Evolutionary conservation across 2,329 filamentous ascomycete species (phyloP).

Genomic region (Pseudogymnoascus sp.): DNA sequence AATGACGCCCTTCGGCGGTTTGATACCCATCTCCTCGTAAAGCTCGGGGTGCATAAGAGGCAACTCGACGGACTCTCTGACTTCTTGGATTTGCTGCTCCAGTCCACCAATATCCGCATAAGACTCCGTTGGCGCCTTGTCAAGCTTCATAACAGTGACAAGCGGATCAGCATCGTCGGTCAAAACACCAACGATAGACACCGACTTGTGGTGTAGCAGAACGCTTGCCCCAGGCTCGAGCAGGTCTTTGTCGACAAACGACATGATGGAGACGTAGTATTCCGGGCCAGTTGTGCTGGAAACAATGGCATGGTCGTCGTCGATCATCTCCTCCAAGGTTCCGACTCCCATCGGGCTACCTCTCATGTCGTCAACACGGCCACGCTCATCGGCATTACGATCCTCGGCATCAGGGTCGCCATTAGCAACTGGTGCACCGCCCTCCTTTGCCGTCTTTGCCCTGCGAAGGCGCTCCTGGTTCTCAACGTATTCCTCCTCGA

Average conservation of each 20-base stretch:
- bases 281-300: constrained; percentile 95
- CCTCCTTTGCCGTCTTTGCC: constrained; percentile 73
- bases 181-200: constrained; percentile 93
- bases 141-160: constrained; percentile 98
- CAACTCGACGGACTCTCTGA: constrained; percentile 92
- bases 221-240: constrained; percentile 94
- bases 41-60: constrained; percentile 91
- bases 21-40: constrained; percentile 99
- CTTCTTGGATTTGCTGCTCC: constrained; percentile 93
- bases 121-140: constrained; percentile 96
- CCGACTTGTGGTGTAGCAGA: constrained; percentile 91
- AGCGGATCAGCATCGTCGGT: constrained; percentile 93
- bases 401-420: constrained; percentile 69
- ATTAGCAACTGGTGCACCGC: constrained; percentile 48
- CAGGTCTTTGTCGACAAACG: constrained; percentile 97
- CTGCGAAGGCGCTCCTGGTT: constrained; percentile 96
- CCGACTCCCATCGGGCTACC: constrained; percentile 98
- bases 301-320: constrained; percentile 97
- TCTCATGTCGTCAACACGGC: constrained; percentile 95
- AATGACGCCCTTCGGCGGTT: constrained; percentile 98
- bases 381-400: constrained; percentile 86
- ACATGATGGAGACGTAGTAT: constrained; percentile 99
- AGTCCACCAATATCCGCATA: constrained; percentile 98
- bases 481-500: constrained; percentile 98
- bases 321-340: constrained; percentile 96